Conservation (phyloP, 2,329 filamentous ascomycete genomes). For the Beauveria rudraprayagi region DNA sequence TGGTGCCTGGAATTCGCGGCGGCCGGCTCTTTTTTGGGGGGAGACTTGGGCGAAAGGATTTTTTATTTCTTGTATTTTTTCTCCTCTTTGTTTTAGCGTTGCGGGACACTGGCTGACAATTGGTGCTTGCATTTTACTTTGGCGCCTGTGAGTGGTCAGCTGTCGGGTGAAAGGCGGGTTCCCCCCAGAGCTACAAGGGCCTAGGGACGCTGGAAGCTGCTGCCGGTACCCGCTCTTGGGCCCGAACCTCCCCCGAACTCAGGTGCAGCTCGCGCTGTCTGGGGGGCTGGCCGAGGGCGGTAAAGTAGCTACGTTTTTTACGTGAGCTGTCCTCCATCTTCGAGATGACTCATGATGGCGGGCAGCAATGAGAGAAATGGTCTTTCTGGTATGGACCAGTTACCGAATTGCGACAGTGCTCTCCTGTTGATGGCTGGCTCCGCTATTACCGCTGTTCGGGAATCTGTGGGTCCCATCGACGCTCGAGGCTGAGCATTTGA, state of each 20-base stretch:
- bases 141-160: neutral
- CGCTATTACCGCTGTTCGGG: neutral
- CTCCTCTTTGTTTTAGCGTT: neutral
- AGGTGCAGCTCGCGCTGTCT: neutral
- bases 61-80: neutral
- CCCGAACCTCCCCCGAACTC: neutral
- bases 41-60: neutral
- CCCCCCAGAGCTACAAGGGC: neutral
- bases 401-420: too few relatives aligned
- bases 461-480: neutral
- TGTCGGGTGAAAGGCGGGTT: neutral
- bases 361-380: too few relatives aligned
- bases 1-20: slow-evolving; percentile 5
- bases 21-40: neutral
- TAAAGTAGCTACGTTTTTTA: neutral
- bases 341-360: too few relatives aligned
- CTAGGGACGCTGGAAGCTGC: slow-evolving; percentile 1
- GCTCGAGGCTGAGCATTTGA: neutral
- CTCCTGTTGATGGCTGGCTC: neutral
- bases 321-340: too few relatives aligned
- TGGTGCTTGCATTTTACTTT: neutral
- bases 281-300: neutral
- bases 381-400: too few relatives aligned
- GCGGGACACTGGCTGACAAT: neutral
- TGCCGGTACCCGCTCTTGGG: neutral